A percentile compares a stretch with the other conserved stretches of the same genome.
These are phyloP conservation scores for Arthroderma sp. DNA, from an alignment of 2,329 filamentous ascomycete genomes.

Conservation along the genomic window DNA sequence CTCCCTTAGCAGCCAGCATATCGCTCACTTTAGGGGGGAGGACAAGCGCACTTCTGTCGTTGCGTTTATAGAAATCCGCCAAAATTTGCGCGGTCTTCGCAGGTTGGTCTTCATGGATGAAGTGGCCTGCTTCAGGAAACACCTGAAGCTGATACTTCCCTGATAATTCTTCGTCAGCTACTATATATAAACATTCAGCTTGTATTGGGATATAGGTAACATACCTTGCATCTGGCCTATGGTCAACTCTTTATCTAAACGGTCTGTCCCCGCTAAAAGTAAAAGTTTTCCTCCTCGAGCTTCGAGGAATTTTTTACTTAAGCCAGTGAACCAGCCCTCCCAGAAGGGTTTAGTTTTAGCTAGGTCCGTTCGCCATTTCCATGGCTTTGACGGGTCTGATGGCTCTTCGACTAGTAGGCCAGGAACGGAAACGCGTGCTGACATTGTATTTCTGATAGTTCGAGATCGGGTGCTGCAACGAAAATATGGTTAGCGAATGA, in stretches of 20 bases:
- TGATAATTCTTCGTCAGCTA: constrained; percentile 6
- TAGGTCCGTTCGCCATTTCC: constrained; percentile 79
- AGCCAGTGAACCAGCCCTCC: constrained; percentile 82
- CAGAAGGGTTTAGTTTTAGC: constrained; percentile 76
- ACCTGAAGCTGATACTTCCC: constrained; percentile 92
- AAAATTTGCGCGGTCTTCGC: constrained; percentile 75
- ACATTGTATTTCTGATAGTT: constrained; percentile 68
- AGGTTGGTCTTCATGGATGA: constrained; percentile 89
- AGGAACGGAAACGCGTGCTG: constrained; percentile 80
- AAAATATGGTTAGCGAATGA: background rate
- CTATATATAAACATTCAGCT: background rate
- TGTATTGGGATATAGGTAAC: constrained; percentile 10
- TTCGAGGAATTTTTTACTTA: constrained; percentile 76
- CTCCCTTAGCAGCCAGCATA: constrained; percentile 33
- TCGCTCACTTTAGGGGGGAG: constrained; percentile 86
- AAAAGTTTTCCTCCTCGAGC: constrained; percentile 74
- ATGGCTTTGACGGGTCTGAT: constrained; percentile 37
- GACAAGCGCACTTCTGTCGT: constrained; percentile 72
- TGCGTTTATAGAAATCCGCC: constrained; percentile 82
- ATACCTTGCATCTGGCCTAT: constrained; percentile 94
- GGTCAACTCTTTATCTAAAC: constrained; percentile 79
- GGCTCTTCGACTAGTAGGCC: constrained; percentile 49
- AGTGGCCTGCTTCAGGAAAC: constrained; percentile 88
- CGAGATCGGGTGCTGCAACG: constrained; percentile 53
- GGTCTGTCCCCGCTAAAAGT: constrained; percentile 75